Evolutionary conservation across 331 rosid genomes (phyloP).

Genomic region (Prunus yedoensis): DNA sequence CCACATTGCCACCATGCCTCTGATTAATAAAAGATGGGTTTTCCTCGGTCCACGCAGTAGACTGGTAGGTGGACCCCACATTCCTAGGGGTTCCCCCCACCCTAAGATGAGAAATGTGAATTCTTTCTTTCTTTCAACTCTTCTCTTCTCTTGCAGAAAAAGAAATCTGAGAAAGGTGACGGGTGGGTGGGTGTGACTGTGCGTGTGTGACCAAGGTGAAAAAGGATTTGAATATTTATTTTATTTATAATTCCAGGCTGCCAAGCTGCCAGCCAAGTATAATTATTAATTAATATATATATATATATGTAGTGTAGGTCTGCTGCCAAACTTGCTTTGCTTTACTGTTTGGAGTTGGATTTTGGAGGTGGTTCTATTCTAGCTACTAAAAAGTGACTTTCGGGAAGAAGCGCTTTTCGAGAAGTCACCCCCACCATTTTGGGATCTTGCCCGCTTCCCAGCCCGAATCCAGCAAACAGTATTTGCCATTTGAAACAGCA

Average conservation of each 20-base stretch:
- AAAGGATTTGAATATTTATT: no score
- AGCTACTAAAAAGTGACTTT: background rate
- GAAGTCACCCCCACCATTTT: slow-evolving; percentile 5
- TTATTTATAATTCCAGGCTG: no score
- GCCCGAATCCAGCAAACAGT: background rate
- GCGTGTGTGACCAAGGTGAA: no score
- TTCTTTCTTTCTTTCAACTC: background rate
- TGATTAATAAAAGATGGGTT: background rate
- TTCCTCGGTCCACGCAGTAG: background rate
- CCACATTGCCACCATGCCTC: slow-evolving; percentile 22
- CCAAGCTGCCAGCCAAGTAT: no score
- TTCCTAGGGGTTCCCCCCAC: background rate
- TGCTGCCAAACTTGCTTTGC: no score
- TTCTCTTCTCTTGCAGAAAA: no score
- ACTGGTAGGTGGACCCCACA: background rate
- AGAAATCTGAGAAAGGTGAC: no score
- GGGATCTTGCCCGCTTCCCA: slow-evolving; percentile 13
- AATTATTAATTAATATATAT: no score
- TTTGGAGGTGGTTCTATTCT: background rate
- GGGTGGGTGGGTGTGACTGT: background rate
- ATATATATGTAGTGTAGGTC: no score
- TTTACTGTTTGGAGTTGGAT: background rate
- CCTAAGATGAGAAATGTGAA: background rate
- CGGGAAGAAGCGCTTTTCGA: slow-evolving; percentile 1
- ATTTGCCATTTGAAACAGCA: background rate